A percentile compares a stretch with the other conserved stretches of the same genome.
Evolutionary conservation across 2,329 filamentous ascomycete species (phyloP).

Genomic region (Aspergillus pseudoglaucus): DNA sequence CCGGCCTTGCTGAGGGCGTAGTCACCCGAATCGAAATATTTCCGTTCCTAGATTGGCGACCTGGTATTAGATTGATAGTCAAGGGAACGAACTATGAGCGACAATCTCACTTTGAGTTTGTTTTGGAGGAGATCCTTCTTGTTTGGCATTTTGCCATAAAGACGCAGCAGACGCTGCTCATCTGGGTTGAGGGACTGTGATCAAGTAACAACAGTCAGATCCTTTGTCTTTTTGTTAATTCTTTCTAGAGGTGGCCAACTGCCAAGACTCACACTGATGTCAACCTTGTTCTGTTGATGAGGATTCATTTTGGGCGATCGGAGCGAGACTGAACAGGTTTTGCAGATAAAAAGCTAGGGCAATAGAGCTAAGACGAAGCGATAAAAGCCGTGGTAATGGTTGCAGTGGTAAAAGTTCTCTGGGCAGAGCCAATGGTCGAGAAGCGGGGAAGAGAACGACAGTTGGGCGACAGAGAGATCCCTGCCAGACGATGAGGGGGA

Average conservation of each 20-base stretch:
- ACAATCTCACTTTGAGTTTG: constrained; percentile 67
- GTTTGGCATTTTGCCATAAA: constrained; percentile 96
- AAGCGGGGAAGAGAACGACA: neutral
- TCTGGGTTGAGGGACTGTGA: constrained; percentile 79
- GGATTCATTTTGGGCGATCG: constrained; percentile 66
- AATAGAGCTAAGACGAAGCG: constrained; percentile 1
- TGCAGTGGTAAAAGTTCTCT: neutral
- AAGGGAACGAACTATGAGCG: neutral
- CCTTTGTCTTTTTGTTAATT: neutral
- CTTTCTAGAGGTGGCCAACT: neutral
- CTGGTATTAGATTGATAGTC: neutral
- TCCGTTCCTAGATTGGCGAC: constrained; percentile 65
- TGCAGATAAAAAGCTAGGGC: constrained; percentile 5
- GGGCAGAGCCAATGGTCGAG: neutral
- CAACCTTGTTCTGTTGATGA: constrained; percentile 97
- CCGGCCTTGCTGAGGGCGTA: constrained; percentile 96
- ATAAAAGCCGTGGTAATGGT: constrained; percentile 3
- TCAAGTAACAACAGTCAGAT: constrained; percentile 6
- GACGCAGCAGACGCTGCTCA: constrained; percentile 91
- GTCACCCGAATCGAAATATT: constrained; percentile 96
- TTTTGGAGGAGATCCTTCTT: constrained; percentile 96
- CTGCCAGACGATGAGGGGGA: neutral
- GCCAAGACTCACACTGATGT: constrained; percentile 69
- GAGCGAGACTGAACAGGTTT: neutral
- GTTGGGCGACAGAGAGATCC: neutral